Conservation (phyloP, 2,329 filamentous ascomycete species). For the Lasiodiplodia gonubiensis region DNA sequence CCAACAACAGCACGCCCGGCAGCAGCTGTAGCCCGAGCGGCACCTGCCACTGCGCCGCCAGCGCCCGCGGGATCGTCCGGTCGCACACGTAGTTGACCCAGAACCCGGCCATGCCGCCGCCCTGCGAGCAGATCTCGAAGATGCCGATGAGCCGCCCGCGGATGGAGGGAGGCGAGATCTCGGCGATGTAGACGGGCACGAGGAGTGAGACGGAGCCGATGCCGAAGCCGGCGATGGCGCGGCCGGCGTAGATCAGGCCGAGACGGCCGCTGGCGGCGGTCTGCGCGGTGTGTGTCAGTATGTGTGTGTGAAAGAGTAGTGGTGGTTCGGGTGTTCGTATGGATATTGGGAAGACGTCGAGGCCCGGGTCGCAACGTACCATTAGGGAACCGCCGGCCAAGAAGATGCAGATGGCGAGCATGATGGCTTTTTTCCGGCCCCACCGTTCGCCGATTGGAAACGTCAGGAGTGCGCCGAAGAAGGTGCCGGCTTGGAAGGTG, state of each 20-base stretch:
- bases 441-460: slow-evolving; percentile 55
- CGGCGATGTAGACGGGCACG: slow-evolving; percentile 54
- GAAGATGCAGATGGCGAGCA: slow-evolving; percentile 52
- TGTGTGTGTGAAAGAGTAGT: slow-evolving; percentile 32
- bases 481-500: slow-evolving; percentile 71
- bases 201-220: slow-evolving; percentile 50
- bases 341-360: background rate
- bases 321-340: slow-evolving; percentile 32
- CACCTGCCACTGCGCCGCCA: slow-evolving; percentile 59
- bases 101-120: slow-evolving; percentile 56
- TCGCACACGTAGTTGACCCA: slow-evolving; percentile 60
- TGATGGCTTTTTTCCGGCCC: slow-evolving; percentile 54
- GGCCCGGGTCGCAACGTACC: slow-evolving; percentile 40
- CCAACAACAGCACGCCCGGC: slow-evolving; percentile 38
- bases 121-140: slow-evolving; percentile 55
- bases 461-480: slow-evolving; percentile 65
- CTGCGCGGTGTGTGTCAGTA: slow-evolving; percentile 44
- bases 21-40: slow-evolving; percentile 54
- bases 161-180: slow-evolving; percentile 54
- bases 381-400: slow-evolving; percentile 52
- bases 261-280: slow-evolving; percentile 54
- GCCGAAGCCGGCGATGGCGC: slow-evolving; percentile 68
- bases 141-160: slow-evolving; percentile 52
- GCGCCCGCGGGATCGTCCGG: slow-evolving; percentile 38
- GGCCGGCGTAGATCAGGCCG: slow-evolving; percentile 50